Base-by-base conservation (phyloP, 1,284 basidiomycete genomes). In the Xanthoconium separans region DNA sequence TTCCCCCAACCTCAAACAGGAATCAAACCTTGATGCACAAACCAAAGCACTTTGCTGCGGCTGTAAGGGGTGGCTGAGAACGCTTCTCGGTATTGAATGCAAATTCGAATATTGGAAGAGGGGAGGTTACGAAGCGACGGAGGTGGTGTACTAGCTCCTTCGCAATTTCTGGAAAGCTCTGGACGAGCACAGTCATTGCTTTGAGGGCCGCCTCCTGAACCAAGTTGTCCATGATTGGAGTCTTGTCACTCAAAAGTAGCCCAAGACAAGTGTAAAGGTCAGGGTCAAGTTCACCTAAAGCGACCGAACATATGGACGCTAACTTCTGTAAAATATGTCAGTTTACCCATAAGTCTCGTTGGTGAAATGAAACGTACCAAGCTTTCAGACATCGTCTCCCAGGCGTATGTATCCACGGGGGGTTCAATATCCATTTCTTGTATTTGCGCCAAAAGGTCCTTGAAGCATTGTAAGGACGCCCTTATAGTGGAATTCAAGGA, bases 11-110 rank as follows among this genome's bases (percentile, higher is more conserved):
- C 13, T 37, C 20, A n/a, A 39, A 31, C 34, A 40, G 16, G 54
- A 37, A 10, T 3, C 65, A 73, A 61, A 90, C 91, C 71, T 89
- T 87, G 57, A 98, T 90, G 70, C 95, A 98, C 50, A 93, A 78
- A 4, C 93, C 89, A 33, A 98, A 78, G 63, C 93, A 95, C 65
- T 89, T 92, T 2, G 95, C 94, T 4, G 94, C 93, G 2, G 94
- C 89, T 30, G 84, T 78, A 15, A 97, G 77, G 11, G 90, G 85
- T 2, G 90, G 87, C 2, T 90, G 86, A 1, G 88, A 83, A 37
- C 84, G 79, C 30, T 83, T 84, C 55, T 89, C 87, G 11, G 83
- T 81, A 12, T 82, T 83, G 71, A 93, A 91, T 63, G 91, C 87
- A 62, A 89, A 87, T 64, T 95, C 90, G 62, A 97, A 94, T 33